Evolutionary conservation across 2,329 filamentous ascomycete genomes (phyloP).

Genomic region (Capronia epimyces): DNA sequence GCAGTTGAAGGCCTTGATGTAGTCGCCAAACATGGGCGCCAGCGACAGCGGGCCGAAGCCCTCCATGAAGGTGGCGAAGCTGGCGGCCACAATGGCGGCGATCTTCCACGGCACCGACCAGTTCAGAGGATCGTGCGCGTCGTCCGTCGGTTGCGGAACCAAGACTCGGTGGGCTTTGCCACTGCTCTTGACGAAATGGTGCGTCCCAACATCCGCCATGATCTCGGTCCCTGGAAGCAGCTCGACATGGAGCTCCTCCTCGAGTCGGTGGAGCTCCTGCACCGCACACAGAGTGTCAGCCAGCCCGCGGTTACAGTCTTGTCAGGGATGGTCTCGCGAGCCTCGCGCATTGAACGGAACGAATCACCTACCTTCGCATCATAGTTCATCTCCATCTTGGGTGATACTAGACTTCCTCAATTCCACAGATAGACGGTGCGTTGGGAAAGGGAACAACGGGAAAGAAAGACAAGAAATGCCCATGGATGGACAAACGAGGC

Average conservation of each 20-base stretch:
- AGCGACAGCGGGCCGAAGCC: conserved; percentile 52
- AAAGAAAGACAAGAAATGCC: not conserved
- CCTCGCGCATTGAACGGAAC: not conserved
- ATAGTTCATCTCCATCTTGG: conserved; percentile 46
- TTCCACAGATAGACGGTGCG: not conserved
- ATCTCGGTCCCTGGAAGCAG: conserved; percentile 56
- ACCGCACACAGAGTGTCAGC: conserved; percentile 1
- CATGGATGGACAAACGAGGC: not conserved
- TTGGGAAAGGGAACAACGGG: not conserved
- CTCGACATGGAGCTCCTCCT: conserved; percentile 44
- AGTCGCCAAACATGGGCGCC: conserved; percentile 55
- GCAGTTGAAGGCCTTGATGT: conserved; percentile 52
- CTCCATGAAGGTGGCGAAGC: conserved; percentile 48
- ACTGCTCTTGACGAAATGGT: conserved; percentile 58
- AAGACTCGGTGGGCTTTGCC: conserved; percentile 36
- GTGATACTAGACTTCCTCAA: conserved; percentile 3
- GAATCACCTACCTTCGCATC: conserved; percentile 37
- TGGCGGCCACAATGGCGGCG: conserved; percentile 44
- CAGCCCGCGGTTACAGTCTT: too few species aligned
- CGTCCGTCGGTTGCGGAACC: conserved; percentile 48
- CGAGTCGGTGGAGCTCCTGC: conserved; percentile 26
- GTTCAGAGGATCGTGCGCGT: conserved; percentile 47
- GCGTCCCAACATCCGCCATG: conserved; percentile 56
- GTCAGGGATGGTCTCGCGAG: not conserved
- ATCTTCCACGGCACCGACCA: conserved; percentile 48